A percentile compares a stretch with the other conserved stretches of the same genome.
Evolutionary conservation across 1,139 yeast genomes (phyloP).

Genomic region (Yamadazyma mexicana): DNA sequence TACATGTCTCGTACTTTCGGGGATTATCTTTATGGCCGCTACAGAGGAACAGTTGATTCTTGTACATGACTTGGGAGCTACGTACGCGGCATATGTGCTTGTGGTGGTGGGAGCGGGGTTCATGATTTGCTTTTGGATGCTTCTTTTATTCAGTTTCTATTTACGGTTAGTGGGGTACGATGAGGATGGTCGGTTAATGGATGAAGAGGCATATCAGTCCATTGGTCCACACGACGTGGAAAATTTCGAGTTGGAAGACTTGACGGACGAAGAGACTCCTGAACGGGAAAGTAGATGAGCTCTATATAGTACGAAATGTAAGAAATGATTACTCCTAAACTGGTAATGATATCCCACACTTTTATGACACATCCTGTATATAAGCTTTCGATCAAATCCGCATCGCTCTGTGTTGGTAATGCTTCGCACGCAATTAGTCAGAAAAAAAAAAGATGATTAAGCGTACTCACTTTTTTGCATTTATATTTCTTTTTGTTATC

Average conservation of each 20-base stretch:
- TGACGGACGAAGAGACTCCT: slow-evolving; percentile 24
- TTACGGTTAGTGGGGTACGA: slow-evolving; percentile 50
- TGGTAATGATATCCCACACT: no score
- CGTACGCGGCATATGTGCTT: slow-evolving; percentile 79
- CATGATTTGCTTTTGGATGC: slow-evolving; percentile 65
- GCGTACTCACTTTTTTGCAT: no score
- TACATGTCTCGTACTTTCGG: slow-evolving; percentile 73
- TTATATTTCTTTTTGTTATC: not conserved
- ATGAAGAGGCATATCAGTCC: slow-evolving; percentile 13
- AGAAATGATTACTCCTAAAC: no score
- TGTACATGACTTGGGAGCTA: slow-evolving; percentile 74
- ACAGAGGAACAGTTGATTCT: slow-evolving; percentile 81
- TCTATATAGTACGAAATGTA: no score
- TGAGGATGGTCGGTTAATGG: slow-evolving; percentile 35
- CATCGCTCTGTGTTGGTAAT: slow-evolving; percentile 7
- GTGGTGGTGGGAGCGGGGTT: slow-evolving; percentile 76
- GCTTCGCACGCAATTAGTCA: slow-evolving; percentile 10
- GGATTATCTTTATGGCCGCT: slow-evolving; percentile 86
- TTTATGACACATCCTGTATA: not conserved
- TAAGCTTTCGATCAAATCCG: not conserved
- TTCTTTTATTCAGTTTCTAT: slow-evolving; percentile 57
- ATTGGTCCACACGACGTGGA: slow-evolving; percentile 21
- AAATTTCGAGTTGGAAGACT: slow-evolving; percentile 37
- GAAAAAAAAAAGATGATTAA: no score
- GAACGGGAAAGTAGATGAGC: not conserved